Evolutionary conservation across 495 filamentous ascomycete genomes (phyloP), one percentile per base, ranked within the genome.

Genomic region (Extremus antarcticus): DNA sequence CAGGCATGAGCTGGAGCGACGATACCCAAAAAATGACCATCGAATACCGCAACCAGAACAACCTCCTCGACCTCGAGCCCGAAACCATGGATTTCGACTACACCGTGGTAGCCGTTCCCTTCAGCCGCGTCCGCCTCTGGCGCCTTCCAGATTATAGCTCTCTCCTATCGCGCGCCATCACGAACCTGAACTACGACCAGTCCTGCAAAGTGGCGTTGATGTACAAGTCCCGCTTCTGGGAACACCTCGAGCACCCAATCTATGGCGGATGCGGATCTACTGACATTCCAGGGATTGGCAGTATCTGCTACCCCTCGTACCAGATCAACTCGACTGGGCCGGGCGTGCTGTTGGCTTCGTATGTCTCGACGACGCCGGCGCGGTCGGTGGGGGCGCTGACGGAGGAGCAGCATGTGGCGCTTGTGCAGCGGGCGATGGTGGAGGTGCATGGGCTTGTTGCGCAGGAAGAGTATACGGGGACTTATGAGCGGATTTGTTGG

Each of bases 151-250:
- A 59, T 2, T 79, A 76, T 54, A 71, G 73, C 0, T 73, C 72
- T 2, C 65, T 77, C 3, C 67, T 86, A 29, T 64, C 68, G 54
- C 76, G 79, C 25, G 83, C 83, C 1, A 85, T 87, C 62, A 61
- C 65, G n/a, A 72, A 75, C 10, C 60, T 86, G 56, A 75, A 74
- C 20, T 86, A 85, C 65, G 55, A 58, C 1, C 68, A 72, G 0
- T 74, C 78, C 16, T 87, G 83, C 71, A 87, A 87, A 58, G 64
- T 87, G 0, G 75, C 82, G 0, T 71, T 87, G 2, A 79, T 81
- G 41, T 87, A 80, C 66, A 64, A 70, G 54, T 76, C 77, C 0
- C 75, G 83, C 2, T 87, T 86, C 74, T 87, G 84, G 83, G 83
- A 86, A 56, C 75, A 84, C 41, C 70, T 75, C 52, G 61, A 67